Evolutionary conservation across 768 basidiomycete genomes (phyloP).

Genomic region (Boletus sensibilis): DNA sequence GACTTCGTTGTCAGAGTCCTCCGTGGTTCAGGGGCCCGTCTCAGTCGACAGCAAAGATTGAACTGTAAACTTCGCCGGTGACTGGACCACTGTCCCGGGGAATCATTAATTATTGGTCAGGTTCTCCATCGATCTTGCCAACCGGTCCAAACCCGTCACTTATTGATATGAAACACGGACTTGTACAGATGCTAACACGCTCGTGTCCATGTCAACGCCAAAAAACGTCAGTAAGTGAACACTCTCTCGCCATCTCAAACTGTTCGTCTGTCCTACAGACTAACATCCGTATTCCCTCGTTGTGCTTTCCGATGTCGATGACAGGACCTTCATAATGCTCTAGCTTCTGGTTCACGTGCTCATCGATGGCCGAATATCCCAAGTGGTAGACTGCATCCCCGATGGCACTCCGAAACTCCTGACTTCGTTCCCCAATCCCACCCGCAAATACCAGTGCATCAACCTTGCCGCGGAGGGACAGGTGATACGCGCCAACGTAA

Average conservation of each 20-base stretch:
- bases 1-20: too few relatives aligned
- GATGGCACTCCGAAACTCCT: constrained; percentile 58
- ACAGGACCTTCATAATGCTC: constrained; percentile 40
- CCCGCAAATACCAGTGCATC: constrained; percentile 86
- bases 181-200: neutral
- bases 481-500: constrained; percentile 71
- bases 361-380: constrained; percentile 56
- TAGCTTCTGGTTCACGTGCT: constrained; percentile 44
- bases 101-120: neutral
- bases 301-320: constrained; percentile 42
- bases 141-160: neutral
- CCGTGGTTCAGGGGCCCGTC: too few relatives aligned
- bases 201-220: constrained; percentile 10
- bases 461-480: constrained; percentile 64
- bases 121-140: neutral
- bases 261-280: constrained; percentile 72
- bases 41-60: neutral
- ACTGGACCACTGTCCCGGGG: neutral
- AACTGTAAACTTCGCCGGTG: neutral
- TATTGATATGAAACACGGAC: neutral
- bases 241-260: constrained; percentile 48
- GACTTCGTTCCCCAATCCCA: constrained; percentile 80
- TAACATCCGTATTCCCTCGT: constrained; percentile 39
- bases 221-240: constrained; percentile 24
- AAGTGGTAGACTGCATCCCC: constrained; percentile 54